Evolutionary conservation across 2,329 filamentous ascomycete species (phyloP).

Genomic region (Fusarium fracticaudum): DNA sequence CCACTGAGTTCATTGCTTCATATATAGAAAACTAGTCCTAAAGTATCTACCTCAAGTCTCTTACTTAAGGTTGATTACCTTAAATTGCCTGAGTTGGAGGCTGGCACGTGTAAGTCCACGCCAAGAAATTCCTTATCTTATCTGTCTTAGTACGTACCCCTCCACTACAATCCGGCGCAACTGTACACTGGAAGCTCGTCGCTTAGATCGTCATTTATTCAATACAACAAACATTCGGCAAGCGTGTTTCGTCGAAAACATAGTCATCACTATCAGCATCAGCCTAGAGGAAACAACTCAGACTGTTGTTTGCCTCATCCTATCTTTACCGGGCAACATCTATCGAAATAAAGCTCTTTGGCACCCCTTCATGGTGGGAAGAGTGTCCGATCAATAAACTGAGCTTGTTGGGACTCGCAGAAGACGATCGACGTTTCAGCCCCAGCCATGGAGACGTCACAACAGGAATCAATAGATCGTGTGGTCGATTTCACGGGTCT

Average conservation of each 20-base stretch:
- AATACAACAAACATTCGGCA: neutral
- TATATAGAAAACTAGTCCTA: too few species aligned
- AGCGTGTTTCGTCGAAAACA: neutral
- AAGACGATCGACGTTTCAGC: neutral
- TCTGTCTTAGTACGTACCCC: conserved; percentile 31
- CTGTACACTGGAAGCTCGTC: conserved; percentile 18
- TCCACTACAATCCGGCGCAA: conserved; percentile 16
- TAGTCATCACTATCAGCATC: neutral
- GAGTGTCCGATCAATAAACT: conserved; percentile 16
- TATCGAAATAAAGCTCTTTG: conserved; percentile 5
- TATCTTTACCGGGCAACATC: neutral
- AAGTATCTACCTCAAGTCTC: neutral
- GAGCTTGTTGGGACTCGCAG: neutral
- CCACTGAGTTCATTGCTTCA: neutral
- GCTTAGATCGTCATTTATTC: conserved; percentile 23
- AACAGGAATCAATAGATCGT: conserved; percentile 50
- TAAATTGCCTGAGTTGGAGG: neutral
- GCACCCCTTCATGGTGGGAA: conserved; percentile 2
- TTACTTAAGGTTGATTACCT: neutral
- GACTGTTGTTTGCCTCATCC: neutral
- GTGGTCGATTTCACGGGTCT: conserved; percentile 56
- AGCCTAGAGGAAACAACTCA: neutral
- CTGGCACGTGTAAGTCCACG: conserved; percentile 12
- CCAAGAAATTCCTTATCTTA: conserved; percentile 34
- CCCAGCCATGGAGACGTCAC: conserved; percentile 48